These are phyloP conservation scores for Coriolopsis trogii DNA, from an alignment of 1,284 basidiomycete species.

Conservation along the genomic window DNA sequence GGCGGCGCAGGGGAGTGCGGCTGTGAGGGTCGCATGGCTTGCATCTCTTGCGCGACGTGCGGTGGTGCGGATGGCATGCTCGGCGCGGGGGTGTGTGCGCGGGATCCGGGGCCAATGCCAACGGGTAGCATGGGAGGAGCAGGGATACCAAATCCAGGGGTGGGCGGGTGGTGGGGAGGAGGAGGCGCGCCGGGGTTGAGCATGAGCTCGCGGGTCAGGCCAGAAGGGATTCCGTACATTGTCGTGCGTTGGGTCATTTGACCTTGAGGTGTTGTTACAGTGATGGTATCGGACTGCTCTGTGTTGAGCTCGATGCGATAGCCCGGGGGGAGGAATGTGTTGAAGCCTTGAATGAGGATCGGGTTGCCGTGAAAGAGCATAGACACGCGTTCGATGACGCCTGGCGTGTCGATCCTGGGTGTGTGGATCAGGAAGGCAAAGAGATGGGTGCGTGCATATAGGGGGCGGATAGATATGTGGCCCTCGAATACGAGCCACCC, in stretches of 20 bases:
- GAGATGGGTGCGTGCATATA: background rate
- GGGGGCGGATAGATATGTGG: background rate
- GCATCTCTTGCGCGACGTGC: conserved; percentile 20
- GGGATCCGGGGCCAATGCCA: conserved; percentile 32
- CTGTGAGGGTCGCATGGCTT: conserved; percentile 18
- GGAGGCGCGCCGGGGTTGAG: conserved; percentile 18
- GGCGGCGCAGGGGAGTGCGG: conserved; percentile 28
- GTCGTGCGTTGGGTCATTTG: conserved; percentile 70
- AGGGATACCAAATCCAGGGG: conserved; percentile 27
- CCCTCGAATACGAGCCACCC: conserved; percentile 1
- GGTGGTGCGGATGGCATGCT: conserved; percentile 20
- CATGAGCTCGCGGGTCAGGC: conserved; percentile 32
- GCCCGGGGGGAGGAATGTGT: conserved; percentile 96
- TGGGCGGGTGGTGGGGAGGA: conserved; percentile 29
- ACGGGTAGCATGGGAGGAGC: conserved; percentile 35
- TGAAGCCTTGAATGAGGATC: conserved; percentile 96
- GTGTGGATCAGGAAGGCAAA: background rate
- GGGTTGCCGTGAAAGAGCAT: conserved; percentile 95
- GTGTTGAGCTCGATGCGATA: conserved; percentile 94
- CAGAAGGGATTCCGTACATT: conserved; percentile 33
- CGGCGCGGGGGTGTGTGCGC: conserved; percentile 32
- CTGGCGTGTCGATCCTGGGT: conserved; percentile 94
- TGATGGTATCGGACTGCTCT: conserved; percentile 84
- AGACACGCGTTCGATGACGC: conserved; percentile 97
- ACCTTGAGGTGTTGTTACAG: conserved; percentile 92